Conservation (phyloP, 2,329 filamentous ascomycete genomes). For the Colletotrichum sp. region DNA sequence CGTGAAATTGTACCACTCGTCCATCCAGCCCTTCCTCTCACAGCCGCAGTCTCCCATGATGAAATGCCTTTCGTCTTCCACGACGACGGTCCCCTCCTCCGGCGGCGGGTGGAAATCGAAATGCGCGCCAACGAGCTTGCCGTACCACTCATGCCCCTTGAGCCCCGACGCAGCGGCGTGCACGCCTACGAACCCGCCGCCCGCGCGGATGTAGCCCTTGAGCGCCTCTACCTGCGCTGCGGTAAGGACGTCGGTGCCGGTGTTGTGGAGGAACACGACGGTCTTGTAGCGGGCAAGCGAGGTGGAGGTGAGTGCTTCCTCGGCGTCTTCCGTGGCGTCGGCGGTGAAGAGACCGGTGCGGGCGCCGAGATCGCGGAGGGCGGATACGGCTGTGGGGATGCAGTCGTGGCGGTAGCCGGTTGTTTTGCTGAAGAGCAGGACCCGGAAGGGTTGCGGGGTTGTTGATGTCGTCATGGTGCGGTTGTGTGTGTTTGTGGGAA, state of each 20-base stretch:
- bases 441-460: constrained; percentile 23
- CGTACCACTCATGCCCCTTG: constrained; percentile 39
- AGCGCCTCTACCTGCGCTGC: constrained; percentile 35
- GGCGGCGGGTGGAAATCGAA: constrained; percentile 44
- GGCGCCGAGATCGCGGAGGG: constrained; percentile 33
- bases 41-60: constrained; percentile 26
- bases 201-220: constrained; percentile 34
- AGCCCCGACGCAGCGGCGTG: constrained; percentile 43
- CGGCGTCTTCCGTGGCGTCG: constrained; percentile 39
- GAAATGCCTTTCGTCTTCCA: constrained; percentile 33
- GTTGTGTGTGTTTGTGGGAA: not conserved
- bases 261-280: constrained; percentile 43
- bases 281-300: constrained; percentile 37
- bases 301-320: constrained; percentile 32
- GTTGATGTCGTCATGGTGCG: not conserved
- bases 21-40: constrained; percentile 32
- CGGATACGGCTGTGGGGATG: constrained; percentile 40
- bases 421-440: constrained; percentile 46
- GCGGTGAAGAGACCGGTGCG: constrained; percentile 31
- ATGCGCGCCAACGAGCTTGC: constrained; percentile 39
- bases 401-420: constrained; percentile 41
- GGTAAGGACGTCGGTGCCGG: constrained; percentile 40
- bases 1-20: constrained; percentile 50
- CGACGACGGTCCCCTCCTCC: constrained; percentile 33
- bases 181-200: constrained; percentile 45